Evolutionary conservation across 441 rosid genomes (phyloP).

Genomic region (Francoa sonchifolia): DNA sequence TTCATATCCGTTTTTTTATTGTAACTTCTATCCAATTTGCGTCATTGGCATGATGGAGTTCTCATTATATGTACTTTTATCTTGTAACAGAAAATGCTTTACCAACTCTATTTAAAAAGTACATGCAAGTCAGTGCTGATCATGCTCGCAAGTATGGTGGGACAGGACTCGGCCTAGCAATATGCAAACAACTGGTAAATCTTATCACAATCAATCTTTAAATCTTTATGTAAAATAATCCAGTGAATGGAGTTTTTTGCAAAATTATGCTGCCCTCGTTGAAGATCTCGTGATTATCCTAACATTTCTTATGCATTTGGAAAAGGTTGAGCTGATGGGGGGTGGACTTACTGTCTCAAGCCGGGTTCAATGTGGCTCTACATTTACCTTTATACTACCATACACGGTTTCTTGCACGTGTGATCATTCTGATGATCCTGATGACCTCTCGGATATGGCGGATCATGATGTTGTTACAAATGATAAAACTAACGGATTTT

Average conservation of each 20-base stretch:
- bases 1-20: not conserved
- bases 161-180: conserved; percentile 96
- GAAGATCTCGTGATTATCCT: too few species aligned
- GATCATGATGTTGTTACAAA: conserved; percentile 44
- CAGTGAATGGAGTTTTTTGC: not conserved
- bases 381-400: conserved; percentile 74
- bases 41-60: not conserved
- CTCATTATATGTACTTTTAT: conserved; percentile 9
- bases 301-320: conserved; percentile 13
- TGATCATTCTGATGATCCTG: conserved; percentile 61
- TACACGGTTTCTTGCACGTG: conserved; percentile 50
- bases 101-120: conserved; percentile 70
- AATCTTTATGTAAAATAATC: too few species aligned
- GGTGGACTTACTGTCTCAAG: conserved; percentile 80
- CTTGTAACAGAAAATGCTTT: conserved; percentile 59
- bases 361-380: conserved; percentile 60
- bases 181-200: conserved; percentile 87
- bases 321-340: conserved; percentile 90
- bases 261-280: conserved; percentile 1
- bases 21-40: not conserved
- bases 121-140: conserved; percentile 94
- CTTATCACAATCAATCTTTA: conserved; percentile 1
- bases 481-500: conserved; percentile 57
- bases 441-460: conserved; percentile 50
- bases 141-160: conserved; percentile 95